A percentile compares a stretch with the other conserved stretches of the same genome.
phyloP scores from a whole-genome alignment of 129 eudicot species.

The Lactuca saligna region DNA sequence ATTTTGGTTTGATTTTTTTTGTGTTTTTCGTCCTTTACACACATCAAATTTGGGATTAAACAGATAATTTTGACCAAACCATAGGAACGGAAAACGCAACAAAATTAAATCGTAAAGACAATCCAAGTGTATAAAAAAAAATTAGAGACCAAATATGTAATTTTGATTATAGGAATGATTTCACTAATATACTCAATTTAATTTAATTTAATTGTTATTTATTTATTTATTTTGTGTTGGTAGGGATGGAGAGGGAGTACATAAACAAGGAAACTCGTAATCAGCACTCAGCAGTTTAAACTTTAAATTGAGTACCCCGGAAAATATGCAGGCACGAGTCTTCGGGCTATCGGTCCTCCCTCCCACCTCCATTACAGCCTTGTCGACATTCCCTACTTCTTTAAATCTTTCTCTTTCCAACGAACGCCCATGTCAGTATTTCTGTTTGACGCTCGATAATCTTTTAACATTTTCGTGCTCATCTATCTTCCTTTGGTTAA shows the following conservation, averaged over 20 bases:
- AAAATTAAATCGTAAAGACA: too few species aligned
- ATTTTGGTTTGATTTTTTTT: too few species aligned
- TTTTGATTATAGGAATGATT: too few species aligned
- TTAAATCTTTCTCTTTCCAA: slow-evolving; percentile 23
- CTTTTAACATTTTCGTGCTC: not conserved
- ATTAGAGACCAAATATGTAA: too few species aligned
- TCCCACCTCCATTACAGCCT: slow-evolving; percentile 14
- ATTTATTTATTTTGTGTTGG: too few species aligned
- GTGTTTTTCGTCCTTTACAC: too few species aligned
- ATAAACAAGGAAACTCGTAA: not conserved
- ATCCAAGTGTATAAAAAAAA: too few species aligned
- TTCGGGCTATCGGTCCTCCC: slow-evolving; percentile 24
- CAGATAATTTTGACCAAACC: too few species aligned
- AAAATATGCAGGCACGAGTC: slow-evolving; percentile 34
- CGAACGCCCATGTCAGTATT: slow-evolving; percentile 18
- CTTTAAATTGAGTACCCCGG: not conserved
- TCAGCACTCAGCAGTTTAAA: slow-evolving; percentile 3
- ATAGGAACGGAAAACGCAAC: too few species aligned
- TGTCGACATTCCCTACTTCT: slow-evolving; percentile 14
- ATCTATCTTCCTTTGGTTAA: not conserved
- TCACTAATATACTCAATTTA: too few species aligned
- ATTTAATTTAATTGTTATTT: too few species aligned
- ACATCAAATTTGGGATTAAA: too few species aligned
- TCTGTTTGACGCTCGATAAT: not conserved
- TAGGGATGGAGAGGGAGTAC: not conserved